phyloP scores from a whole-genome alignment of 345 rosid genomes.

The Populus davidiana region DNA sequence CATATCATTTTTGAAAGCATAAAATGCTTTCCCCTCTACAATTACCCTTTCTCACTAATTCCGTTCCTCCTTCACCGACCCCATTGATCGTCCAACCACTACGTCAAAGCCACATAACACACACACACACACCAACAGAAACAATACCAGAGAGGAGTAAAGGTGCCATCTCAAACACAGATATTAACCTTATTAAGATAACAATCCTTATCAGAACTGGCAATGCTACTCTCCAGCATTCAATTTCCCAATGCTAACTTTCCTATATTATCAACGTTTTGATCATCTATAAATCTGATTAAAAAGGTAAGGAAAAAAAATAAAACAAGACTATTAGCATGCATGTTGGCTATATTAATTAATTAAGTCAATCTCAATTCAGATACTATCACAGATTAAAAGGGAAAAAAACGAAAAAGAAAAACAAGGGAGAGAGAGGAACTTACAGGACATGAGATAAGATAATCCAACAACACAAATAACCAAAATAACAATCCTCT shows the following conservation, averaged over 20 bases:
- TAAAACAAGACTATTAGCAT: background rate
- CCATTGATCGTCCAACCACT: background rate
- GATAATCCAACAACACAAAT: conserved; percentile 92
- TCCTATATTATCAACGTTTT: background rate
- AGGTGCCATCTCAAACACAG: background rate
- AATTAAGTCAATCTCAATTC: background rate
- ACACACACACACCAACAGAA: background rate
- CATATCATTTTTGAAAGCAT: background rate
- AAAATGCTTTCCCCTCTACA: background rate
- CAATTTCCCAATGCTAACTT: background rate
- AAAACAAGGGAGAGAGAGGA: background rate
- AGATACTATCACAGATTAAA: background rate
- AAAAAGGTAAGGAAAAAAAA: background rate
- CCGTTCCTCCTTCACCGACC: background rate
- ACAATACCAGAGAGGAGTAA: background rate
- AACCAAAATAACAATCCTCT: conserved; percentile 74
- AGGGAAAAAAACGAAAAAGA: too few relatives aligned
- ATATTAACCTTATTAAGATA: background rate
- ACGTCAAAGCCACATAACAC: background rate
- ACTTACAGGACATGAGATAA: conserved; percentile 85
- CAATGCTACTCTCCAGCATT: background rate
- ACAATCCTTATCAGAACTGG: background rate
- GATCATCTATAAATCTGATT: background rate
- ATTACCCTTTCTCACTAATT: background rate
- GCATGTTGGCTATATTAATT: background rate